Conservation (phyloP, 306 rosid genomes). For the Cercis canadensis region DNA sequence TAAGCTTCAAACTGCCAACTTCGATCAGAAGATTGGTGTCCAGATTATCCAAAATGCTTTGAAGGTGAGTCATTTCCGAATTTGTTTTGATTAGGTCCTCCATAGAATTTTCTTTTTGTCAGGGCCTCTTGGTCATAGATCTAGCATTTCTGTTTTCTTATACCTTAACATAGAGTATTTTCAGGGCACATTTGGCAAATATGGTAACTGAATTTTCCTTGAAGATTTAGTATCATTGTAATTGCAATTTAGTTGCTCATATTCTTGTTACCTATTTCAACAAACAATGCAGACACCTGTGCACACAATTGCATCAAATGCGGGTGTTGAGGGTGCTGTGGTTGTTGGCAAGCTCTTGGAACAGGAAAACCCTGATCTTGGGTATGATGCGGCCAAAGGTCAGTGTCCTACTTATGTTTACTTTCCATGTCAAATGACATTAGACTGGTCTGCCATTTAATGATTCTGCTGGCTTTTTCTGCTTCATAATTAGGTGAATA, state of each 20-base stretch:
- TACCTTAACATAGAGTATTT: too few relatives aligned
- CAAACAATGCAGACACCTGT: conserved; percentile 79
- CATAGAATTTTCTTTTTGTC: neutral
- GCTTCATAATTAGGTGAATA: conserved; percentile 72
- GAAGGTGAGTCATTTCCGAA: conserved; percentile 51
- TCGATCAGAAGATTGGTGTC: conserved; percentile 93
- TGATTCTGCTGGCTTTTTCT: conserved; percentile 1
- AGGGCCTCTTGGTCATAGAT: too few relatives aligned
- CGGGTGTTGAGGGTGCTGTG: conserved; percentile 99
- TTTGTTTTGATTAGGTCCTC: conserved; percentile 67
- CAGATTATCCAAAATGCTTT: conserved; percentile 96
- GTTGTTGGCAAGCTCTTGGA: conserved; percentile 95
- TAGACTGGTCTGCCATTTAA: neutral
- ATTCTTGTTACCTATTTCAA: too few relatives aligned
- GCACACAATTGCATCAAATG: conserved; percentile 90
- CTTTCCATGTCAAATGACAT: neutral
- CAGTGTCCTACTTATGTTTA: conserved; percentile 1
- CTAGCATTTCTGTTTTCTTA: too few relatives aligned
- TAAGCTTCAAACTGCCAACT: conserved; percentile 81
- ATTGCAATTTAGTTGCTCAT: conserved; percentile 2
- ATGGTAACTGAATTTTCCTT: neutral
- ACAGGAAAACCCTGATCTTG: conserved; percentile 78
- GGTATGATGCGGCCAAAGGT: conserved; percentile 99
- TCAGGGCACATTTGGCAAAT: conserved; percentile 1
- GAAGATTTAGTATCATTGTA: neutral